Evolutionary conservation across 2,329 filamentous ascomycete genomes (phyloP), one percentile per base, ranked within the genome.

Genomic region (Pseudogymnoascus sp.): DNA sequence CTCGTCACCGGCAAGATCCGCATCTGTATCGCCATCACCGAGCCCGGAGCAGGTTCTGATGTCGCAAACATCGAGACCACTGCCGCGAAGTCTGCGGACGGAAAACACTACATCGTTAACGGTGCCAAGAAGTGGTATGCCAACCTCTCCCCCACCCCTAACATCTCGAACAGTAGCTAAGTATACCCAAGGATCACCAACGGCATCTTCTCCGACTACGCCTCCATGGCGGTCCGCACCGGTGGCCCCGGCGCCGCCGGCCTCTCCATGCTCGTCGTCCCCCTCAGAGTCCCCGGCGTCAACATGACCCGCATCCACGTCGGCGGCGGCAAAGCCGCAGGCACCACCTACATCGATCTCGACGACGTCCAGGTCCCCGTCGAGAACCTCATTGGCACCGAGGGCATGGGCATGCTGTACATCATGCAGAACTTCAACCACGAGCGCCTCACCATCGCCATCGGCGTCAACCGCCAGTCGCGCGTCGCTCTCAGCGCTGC

Each of bases 341-440:
- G 88, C 1, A 91, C 88, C 1, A 90, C 89, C 0, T 91, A 84
- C 73, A 91, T 92, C 69, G 87, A 90, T 71, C 79, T 92, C 1
- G 88, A 91, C 69, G 87, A 91, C 62, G 89, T 91, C 23, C 80
- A 84, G 64, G 88, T 92, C 0, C 88, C 88, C 0, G 81, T 85
- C 0, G 82, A 83, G 70, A 91, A 91, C 71, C 75, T 91, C 6
- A 84, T 92, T 64, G 89, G 88, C 2, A 68, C 79, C 19, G 88
- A 91, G 72, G 87, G 87, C 10, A 77, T 82, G 70, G 88, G 89
- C 7, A 90, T 91, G 87, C 81, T 79, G 64, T 89, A 89, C 71
- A 83, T 89, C 70, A 90, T 89, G 87, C 87, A 84, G 63, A 90
- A 91, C 76, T 91, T 91, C 81, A 91, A 91, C 76, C 88, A 91